Evolutionary conservation across 495 filamentous ascomycete genomes (phyloP), one percentile per base, ranked within the genome.

Genomic region (Amniculicola lignicola): DNA sequence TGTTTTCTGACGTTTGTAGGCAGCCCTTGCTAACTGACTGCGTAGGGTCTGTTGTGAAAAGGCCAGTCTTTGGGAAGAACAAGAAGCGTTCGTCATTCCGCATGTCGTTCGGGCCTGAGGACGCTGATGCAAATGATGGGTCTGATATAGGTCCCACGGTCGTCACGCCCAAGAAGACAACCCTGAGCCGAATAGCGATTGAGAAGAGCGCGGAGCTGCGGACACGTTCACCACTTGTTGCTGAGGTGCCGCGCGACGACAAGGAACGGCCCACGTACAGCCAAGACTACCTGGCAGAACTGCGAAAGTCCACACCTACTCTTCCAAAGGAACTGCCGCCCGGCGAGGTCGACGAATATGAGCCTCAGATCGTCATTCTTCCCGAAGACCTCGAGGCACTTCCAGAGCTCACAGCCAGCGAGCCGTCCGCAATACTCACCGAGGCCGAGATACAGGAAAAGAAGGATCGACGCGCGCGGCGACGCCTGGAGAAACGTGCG

Each of bases 361-460:
- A 37, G 7, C 14, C 21, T 77, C 79, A 79, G 51, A 73, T 85
- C 2, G 74, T 96, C 4, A n/a, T n/a, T n/a, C n/a, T n/a, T n/a
- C n/a, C n/a, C n/a, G n/a, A n/a, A n/a, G n/a, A n/a, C n/a, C n/a
- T n/a, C n/a, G n/a, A n/a, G n/a, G n/a, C n/a, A n/a, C n/a, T n/a
- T n/a, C n/a, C n/a, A n/a, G n/a, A n/a, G 6, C 45, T 67, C 12
- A 61, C 62, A 27, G 67, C 38, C 2, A 43, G 12, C 60, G 61
- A 14, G 64, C 57, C 36, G 68, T 61, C 76, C 2, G 65, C 71
- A 1, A 90, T 97, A 47, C 87, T 91, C 2, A 89, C 84, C 21
- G 86, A 89, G 64, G 81, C 87, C n/a, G 87, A 96, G 63, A 96
- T 97, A 35, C 79, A 80, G 41, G 90, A 95, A 69, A 93, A 93